Conservation (phyloP, 2,329 filamentous ascomycete species). For the Venturia effusa region DNA sequence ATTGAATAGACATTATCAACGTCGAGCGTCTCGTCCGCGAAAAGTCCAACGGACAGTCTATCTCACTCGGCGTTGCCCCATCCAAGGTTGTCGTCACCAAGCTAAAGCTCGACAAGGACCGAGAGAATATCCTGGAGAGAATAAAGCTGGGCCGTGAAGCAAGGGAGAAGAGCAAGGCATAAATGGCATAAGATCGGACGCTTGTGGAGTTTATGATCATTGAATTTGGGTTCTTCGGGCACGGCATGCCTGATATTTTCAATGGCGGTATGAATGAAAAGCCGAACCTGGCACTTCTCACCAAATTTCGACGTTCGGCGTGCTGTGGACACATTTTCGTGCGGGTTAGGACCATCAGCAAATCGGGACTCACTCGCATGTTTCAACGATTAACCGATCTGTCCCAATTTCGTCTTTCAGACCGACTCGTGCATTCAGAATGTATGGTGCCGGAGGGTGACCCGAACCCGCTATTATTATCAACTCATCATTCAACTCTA, state of each 20-base stretch:
- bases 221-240: constrained; percentile 4
- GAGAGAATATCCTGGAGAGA: constrained; percentile 77
- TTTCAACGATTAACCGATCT: background rate
- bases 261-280: constrained; percentile 6
- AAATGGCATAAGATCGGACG: background rate
- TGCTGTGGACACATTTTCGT: background rate
- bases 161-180: constrained; percentile 28
- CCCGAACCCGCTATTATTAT: constrained; percentile 42
- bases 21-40: constrained; percentile 93
- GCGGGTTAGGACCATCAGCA: background rate
- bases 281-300: constrained; percentile 6
- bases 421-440: background rate
- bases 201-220: constrained; percentile 11
- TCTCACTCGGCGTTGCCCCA: constrained; percentile 87
- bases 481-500: constrained; percentile 63
- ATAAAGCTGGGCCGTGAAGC: constrained; percentile 72
- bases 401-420: background rate
- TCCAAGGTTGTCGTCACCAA: constrained; percentile 98
- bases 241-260: background rate
- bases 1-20: constrained; percentile 62
- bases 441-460: background rate
- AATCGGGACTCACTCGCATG: background rate
- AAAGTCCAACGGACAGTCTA: constrained; percentile 93
- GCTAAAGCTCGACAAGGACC: constrained; percentile 96
- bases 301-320: background rate